Evolutionary conservation across 1,284 basidiomycete species (phyloP).

Genomic region (Ganoderma lucidum): DNA sequence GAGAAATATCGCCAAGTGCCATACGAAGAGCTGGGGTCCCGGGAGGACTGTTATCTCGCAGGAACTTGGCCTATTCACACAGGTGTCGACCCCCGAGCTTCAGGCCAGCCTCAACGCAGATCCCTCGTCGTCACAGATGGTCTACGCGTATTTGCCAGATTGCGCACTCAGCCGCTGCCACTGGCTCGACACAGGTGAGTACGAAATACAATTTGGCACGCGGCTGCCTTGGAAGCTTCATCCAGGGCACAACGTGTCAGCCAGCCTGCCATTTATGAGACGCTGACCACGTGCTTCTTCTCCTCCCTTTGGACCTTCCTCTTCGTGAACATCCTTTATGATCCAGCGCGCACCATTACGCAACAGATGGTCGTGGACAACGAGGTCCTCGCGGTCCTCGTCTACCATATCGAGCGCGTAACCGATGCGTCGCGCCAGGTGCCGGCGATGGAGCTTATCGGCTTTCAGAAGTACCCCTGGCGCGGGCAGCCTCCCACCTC

Average conservation of each 20-base stretch:
- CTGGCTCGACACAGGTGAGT: conserved; percentile 60
- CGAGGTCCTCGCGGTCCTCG: conserved; percentile 64
- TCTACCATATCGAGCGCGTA: conserved; percentile 70
- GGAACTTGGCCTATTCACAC: conserved; percentile 59
- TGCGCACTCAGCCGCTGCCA: conserved; percentile 67
- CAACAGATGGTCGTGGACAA: conserved; percentile 75
- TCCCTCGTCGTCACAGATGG: conserved; percentile 34
- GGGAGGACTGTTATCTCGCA: conserved; percentile 56
- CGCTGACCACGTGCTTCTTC: conserved; percentile 29
- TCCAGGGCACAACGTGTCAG: conserved; percentile 29
- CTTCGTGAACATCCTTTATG: conserved; percentile 1
- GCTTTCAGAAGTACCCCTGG: conserved; percentile 56
- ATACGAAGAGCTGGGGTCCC: conserved; percentile 61
- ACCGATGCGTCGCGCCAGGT: conserved; percentile 48
- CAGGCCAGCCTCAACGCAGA: conserved; percentile 30
- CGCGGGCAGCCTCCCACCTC: conserved; percentile 23
- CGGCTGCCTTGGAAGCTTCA: conserved; percentile 4
- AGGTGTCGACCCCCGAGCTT: conserved; percentile 40
- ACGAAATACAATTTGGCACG: conserved; percentile 11
- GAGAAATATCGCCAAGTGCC: conserved; percentile 59
- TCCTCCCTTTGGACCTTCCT: conserved; percentile 7
- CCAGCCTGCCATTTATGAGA: conserved; percentile 30
- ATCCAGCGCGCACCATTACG: conserved; percentile 60
- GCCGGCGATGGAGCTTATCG: conserved; percentile 66
- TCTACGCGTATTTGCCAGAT: conserved; percentile 65